These are phyloP conservation scores for Aspergillus olivimuriae DNA, from an alignment of 495 filamentous ascomycete species.

Conservation along the genomic window DNA sequence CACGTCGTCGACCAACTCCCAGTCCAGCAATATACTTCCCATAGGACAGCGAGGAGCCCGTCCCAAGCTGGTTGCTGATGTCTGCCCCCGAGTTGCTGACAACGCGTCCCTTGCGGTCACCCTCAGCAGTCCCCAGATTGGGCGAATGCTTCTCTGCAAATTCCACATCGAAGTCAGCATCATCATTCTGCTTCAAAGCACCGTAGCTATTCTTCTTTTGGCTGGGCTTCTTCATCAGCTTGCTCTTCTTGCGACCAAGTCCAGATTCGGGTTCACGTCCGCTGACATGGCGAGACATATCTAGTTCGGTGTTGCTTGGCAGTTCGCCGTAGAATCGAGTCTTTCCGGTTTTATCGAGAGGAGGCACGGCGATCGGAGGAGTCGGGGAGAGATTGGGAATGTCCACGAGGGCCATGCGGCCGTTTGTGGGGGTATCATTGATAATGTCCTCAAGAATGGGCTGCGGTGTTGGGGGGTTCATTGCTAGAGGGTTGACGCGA, in stretches of 20 bases:
- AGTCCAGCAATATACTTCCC: slow-evolving; percentile 52
- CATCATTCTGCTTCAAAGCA: slow-evolving; percentile 33
- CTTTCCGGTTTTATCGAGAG: slow-evolving; percentile 16
- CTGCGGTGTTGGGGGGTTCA: slow-evolving; percentile 49
- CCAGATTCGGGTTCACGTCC: slow-evolving; percentile 1
- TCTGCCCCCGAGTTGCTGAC: slow-evolving; percentile 49
- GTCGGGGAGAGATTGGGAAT: slow-evolving; percentile 31
- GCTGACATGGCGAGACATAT: slow-evolving; percentile 21
- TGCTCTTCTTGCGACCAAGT: slow-evolving; percentile 19
- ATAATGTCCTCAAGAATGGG: slow-evolving; percentile 18
- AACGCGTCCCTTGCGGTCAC: slow-evolving; percentile 41
- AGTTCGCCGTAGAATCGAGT: slow-evolving; percentile 38
- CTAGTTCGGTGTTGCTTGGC: slow-evolving; percentile 19
- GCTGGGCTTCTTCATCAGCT: slow-evolving; percentile 28
- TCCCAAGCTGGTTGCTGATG: slow-evolving; percentile 34
- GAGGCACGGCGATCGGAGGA: slow-evolving; percentile 9
- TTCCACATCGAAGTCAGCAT: slow-evolving; percentile 20
- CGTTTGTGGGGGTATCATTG: slow-evolving; percentile 15
- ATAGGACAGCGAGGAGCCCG: slow-evolving; percentile 39
- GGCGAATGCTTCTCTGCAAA: slow-evolving; percentile 10
- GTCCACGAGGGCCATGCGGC: slow-evolving; percentile 28
- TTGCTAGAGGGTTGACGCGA: slow-evolving; percentile 42
- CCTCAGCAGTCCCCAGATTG: slow-evolving; percentile 22
- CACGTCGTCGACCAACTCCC: slow-evolving; percentile 46
- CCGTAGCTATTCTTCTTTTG: slow-evolving; percentile 31